phyloP scores from a whole-genome alignment of 1,284 basidiomycete species.

The Porodaedalea pini region DNA sequence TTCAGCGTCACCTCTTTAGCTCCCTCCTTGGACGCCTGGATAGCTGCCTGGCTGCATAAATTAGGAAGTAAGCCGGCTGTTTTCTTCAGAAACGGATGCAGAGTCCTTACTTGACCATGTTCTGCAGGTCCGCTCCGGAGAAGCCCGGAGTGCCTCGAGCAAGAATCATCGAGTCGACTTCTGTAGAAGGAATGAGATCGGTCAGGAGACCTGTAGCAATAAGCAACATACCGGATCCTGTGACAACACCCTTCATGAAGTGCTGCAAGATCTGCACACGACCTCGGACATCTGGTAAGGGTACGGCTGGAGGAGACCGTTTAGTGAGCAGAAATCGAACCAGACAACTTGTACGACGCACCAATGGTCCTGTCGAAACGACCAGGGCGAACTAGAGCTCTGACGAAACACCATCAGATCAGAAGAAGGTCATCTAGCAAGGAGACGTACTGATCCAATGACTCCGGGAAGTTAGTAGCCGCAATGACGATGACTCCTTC shows the following conservation, averaged over 20 bases:
- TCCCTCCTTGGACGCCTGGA: conserved; percentile 85
- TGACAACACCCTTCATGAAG: conserved; percentile 79
- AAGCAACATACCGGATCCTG: conserved; percentile 48
- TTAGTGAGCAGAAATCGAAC: not conserved
- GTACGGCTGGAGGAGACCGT: conserved; percentile 50
- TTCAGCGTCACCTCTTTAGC: conserved; percentile 67
- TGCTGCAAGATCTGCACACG: conserved; percentile 87
- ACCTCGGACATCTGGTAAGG: conserved; percentile 79
- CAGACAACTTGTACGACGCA: not conserved
- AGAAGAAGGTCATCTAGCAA: not conserved
- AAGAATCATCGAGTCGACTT: conserved; percentile 79
- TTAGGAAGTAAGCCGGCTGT: not conserved
- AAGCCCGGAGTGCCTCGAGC: conserved; percentile 90
- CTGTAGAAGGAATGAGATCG: conserved; percentile 32
- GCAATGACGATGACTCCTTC: conserved; percentile 93
- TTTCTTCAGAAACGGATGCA: too few relatives aligned
- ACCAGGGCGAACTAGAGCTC: conserved; percentile 88
- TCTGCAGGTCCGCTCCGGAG: conserved; percentile 90
- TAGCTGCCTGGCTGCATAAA: conserved; percentile 71
- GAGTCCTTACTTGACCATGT: conserved; percentile 80
- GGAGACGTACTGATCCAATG: conserved; percentile 72
- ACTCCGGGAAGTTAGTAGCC: conserved; percentile 93
- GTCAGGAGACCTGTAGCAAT: not conserved
- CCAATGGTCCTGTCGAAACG: conserved; percentile 86
- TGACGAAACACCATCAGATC: conserved; percentile 34